Conservation (phyloP, 176 grass and related monocot species). For the Secale cereale region DNA sequence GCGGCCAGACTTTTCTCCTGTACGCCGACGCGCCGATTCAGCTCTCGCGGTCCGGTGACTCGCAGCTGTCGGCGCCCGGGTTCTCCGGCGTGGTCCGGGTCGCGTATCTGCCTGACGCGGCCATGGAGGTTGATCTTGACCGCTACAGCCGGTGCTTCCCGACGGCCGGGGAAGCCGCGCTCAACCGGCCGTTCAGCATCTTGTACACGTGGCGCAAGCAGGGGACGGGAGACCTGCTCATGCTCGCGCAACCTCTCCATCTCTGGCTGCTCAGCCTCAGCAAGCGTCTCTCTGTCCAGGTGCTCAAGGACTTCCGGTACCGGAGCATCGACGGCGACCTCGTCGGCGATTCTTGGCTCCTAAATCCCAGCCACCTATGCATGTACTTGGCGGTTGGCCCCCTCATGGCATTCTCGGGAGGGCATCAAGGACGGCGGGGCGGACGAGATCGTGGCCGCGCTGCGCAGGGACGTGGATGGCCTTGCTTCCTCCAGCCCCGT, state of each 20-base stretch:
- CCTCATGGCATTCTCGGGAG: conserved; percentile 66
- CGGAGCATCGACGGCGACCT: conserved; percentile 89
- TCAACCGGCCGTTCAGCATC: conserved; percentile 51
- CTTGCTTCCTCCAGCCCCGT: conserved; percentile 29
- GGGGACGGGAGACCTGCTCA: conserved; percentile 66
- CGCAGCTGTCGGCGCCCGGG: conserved; percentile 38
- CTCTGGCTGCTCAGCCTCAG: conserved; percentile 39
- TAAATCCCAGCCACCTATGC: conserved; percentile 31
- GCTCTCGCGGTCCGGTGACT: conserved; percentile 32
- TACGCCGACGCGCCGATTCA: conserved; percentile 65
- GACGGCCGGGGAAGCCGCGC: conserved; percentile 51
- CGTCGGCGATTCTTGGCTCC: conserved; percentile 63
- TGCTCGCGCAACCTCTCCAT: conserved; percentile 83
- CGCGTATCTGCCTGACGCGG: conserved; percentile 53
- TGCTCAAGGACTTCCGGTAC: conserved; percentile 78
- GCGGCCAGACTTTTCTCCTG: conserved; percentile 70
- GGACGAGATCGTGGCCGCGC: conserved; percentile 48
- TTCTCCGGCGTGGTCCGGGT: conserved; percentile 60
- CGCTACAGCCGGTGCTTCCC: conserved; percentile 73
- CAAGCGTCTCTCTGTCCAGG: conserved; percentile 4
- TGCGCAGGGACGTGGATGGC: conserved; percentile 47
- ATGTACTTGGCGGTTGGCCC: conserved; percentile 15
- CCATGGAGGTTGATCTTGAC: conserved; percentile 61
- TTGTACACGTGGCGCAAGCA: conserved; percentile 72
- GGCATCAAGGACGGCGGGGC: conserved; percentile 56